These are phyloP conservation scores for Sicyos edulis DNA, from an alignment of 306 rosid genomes.

Conservation along the genomic window DNA sequence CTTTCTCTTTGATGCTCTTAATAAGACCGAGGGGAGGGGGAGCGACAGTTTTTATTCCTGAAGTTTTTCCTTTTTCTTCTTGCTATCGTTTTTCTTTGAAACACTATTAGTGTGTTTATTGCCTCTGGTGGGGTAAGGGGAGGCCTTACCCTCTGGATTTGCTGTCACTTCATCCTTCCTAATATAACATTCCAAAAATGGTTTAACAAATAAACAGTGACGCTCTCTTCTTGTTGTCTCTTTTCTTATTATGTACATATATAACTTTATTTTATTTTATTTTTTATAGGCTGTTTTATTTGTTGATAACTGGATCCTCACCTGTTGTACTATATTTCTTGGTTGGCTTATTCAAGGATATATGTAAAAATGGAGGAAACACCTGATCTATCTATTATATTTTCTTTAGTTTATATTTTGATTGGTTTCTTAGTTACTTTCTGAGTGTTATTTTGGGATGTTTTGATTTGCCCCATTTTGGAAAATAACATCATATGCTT, in stretches of 20 bases:
- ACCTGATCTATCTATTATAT: neutral
- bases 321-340: neutral
- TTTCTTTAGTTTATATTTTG: constrained; percentile 1
- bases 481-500: neutral
- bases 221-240: neutral
- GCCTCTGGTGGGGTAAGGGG: neutral
- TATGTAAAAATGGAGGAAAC: neutral
- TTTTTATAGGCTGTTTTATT: neutral
- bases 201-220: neutral
- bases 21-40: neutral
- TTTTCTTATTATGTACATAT: neutral
- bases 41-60: neutral
- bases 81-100: neutral
- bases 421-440: neutral
- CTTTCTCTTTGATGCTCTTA: neutral
- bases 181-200: neutral
- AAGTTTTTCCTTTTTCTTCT: neutral
- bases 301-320: neutral
- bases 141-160: neutral
- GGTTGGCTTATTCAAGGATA: neutral
- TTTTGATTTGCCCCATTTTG: constrained; percentile 5
- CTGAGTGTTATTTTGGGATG: neutral
- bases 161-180: neutral
- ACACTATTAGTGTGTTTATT: neutral
- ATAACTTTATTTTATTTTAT: neutral